A percentile compares a stretch with the other conserved stretches of the same genome.
Conservation (phyloP, 2,329 filamentous ascomycete species). For the Cytospora chrysosperma region DNA sequence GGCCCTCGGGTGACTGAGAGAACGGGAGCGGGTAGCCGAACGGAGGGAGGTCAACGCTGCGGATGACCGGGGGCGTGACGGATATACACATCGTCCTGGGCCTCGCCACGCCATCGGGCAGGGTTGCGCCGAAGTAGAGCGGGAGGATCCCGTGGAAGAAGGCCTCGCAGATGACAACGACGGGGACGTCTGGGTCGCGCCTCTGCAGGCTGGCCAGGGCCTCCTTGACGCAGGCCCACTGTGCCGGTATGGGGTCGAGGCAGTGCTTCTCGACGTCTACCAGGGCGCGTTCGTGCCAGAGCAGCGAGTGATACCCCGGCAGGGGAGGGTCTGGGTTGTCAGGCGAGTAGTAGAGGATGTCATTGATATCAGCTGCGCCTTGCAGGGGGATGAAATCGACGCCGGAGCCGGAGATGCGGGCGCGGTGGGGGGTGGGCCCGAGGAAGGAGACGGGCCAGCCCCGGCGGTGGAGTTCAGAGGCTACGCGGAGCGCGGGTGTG, state of each 20-base stretch:
- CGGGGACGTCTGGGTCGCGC: conserved; percentile 24
- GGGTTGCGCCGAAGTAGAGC: conserved; percentile 32
- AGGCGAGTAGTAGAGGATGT: conserved; percentile 32
- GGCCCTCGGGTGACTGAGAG: conserved; percentile 31
- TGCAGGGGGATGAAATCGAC: conserved; percentile 35
- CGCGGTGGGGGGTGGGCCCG: conserved; percentile 35
- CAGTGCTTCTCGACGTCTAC: conserved; percentile 35
- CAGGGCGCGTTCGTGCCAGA: conserved; percentile 34
- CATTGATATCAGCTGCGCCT: conserved; percentile 36
- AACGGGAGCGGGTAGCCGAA: conserved; percentile 34
- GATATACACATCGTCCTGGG: conserved; percentile 36
- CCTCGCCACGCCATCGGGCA: conserved; percentile 27
- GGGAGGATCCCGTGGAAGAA: conserved; percentile 39
- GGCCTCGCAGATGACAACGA: conserved; percentile 36
- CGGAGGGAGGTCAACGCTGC: conserved; percentile 37
- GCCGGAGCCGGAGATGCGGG: conserved; percentile 36
- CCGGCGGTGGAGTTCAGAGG: conserved; percentile 31
- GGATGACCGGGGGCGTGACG: conserved; percentile 39
- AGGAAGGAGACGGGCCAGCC: conserved; percentile 38
- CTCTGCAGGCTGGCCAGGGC: conserved; percentile 30
- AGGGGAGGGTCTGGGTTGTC: conserved; percentile 27
- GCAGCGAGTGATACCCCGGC: conserved; percentile 28
- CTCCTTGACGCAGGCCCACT: conserved; percentile 35
- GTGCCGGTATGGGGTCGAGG: conserved; percentile 34
- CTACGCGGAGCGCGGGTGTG: conserved; percentile 36